A percentile compares a stretch with the other conserved stretches of the same genome.
Evolutionary conservation across 768 basidiomycete genomes (phyloP).

Genomic region (Lactarius tabidus): DNA sequence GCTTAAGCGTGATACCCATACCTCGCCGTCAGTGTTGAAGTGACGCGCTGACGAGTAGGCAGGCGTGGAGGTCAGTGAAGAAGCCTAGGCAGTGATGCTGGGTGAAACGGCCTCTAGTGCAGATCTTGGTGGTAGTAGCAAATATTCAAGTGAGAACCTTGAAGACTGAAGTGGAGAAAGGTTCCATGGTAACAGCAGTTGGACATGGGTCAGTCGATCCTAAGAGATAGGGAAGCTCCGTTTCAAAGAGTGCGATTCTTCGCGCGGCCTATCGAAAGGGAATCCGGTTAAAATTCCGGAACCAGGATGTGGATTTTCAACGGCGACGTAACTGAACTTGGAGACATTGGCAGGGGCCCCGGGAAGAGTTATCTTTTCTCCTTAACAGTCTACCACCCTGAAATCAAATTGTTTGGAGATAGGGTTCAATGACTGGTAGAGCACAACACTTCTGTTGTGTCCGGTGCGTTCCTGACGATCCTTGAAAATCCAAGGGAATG

Average conservation of each 20-base stretch:
- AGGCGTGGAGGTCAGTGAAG: slow-evolving; percentile 75
- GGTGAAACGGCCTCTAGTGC: slow-evolving; percentile 76
- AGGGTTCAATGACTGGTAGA: slow-evolving; percentile 70
- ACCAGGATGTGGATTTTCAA: slow-evolving; percentile 67
- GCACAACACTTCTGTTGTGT: slow-evolving; percentile 66
- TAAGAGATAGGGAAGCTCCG: slow-evolving; percentile 71
- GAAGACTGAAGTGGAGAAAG: slow-evolving; percentile 88
- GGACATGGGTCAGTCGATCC: slow-evolving; percentile 84
- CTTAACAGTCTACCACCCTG: slow-evolving; percentile 69
- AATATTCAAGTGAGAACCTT: slow-evolving; percentile 84
- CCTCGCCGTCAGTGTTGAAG: slow-evolving; percentile 71
- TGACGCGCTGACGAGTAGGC: slow-evolving; percentile 73
- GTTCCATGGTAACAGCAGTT: slow-evolving; percentile 85
- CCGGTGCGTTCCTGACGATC: slow-evolving; percentile 70
- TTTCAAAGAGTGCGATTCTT: slow-evolving; percentile 64
- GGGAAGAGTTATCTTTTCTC: slow-evolving; percentile 80
- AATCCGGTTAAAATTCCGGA: slow-evolving; percentile 76
- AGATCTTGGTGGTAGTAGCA: slow-evolving; percentile 89
- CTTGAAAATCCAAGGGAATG: slow-evolving; percentile 79
- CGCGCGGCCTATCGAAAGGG: slow-evolving; percentile 61
- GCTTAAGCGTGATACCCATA: slow-evolving; percentile 84
- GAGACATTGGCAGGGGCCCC: slow-evolving; percentile 60
- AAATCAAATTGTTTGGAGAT: slow-evolving; percentile 72
- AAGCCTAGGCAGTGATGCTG: slow-evolving; percentile 73
- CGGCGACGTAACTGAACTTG: slow-evolving; percentile 65